Evolutionary conservation across 108 stramenopile genomes (phyloP), one percentile per base, ranked within the genome.

Genomic region (Epithemia pelagica): DNA sequence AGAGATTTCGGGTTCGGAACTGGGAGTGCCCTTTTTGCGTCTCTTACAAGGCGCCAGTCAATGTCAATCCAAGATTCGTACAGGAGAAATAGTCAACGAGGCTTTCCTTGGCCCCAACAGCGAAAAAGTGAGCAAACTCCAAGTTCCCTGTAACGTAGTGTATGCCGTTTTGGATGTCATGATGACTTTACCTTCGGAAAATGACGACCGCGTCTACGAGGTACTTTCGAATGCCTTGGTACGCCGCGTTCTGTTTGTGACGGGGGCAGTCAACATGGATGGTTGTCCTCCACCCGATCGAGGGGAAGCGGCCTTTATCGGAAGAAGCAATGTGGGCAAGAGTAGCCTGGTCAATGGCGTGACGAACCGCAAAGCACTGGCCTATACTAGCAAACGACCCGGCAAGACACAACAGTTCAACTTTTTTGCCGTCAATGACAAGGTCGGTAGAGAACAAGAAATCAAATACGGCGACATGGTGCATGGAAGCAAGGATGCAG

Each of bases 371-470:
- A 96, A 95, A 72, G 84, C 88, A 18, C 64, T 96, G 15, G 98
- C 96, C 5, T 95, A 88, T 61, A 91, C 90, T 7, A 94, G 92
- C 57, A 97, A 98, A 73, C 79, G 81, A 21, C 94, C 98, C 15
- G 98, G 97, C 22, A 97, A 97, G 81, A 98, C 97, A 2, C 94
- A 95, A 66, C 89, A 94, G 62, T 93, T 96, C 71, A 98, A 98
- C 71, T 96, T 74, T 59, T 98, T 96, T 65, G 86, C 90, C n/a
- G 89, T 96, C 51, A 96, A 96, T 62, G 91, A 91, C 75, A 87
- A 88, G 67, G 82, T 86, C 15, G 94, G 87, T 20, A 69, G 76
- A 60, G 88, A 87, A 66, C 83, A 86, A 61, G 89, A 95, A 75
- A 72, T 95, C 54, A 84, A 75, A 52, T 95, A 84, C 61, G 94